Evolutionary conservation across 2,329 filamentous ascomycete genomes (phyloP).

Genomic region (Aspergillus ochraceus): DNA sequence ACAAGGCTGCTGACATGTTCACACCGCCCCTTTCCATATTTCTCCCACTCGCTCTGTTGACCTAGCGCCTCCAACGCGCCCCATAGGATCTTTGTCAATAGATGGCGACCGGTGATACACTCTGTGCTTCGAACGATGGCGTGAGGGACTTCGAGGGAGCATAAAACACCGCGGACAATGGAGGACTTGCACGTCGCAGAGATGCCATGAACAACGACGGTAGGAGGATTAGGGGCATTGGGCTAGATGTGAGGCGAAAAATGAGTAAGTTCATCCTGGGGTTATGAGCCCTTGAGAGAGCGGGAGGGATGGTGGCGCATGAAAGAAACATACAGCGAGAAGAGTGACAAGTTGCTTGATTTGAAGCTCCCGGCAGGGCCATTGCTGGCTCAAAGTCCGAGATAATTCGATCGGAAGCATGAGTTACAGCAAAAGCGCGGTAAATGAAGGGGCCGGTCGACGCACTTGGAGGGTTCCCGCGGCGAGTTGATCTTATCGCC

Average conservation of each 20-base stretch:
- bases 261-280: neutral
- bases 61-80: constrained; percentile 38
- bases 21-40: constrained; percentile 60
- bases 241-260: constrained; percentile 25
- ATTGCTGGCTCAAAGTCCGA: constrained; percentile 38
- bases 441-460: neutral
- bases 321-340: constrained; percentile 34
- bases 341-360: constrained; percentile 41
- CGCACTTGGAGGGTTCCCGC: neutral
- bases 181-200: constrained; percentile 84
- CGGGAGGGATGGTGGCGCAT: constrained; percentile 12
- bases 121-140: constrained; percentile 45
- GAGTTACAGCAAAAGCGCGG: neutral
- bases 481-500: neutral
- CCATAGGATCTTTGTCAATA: constrained; percentile 48
- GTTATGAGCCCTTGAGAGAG: neutral
- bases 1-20: constrained; percentile 77
- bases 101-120: constrained; percentile 48
- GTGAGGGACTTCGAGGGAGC: constrained; percentile 53
- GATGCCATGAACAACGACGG: constrained; percentile 78
- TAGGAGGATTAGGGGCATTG: constrained; percentile 64
- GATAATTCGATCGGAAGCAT: constrained; percentile 37
- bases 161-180: constrained; percentile 65
- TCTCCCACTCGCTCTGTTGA: constrained; percentile 42
- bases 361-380: constrained; percentile 47